Evolutionary conservation across 2,329 filamentous ascomycete species (phyloP).

Genomic region (Microdochium trichocladiopsis): DNA sequence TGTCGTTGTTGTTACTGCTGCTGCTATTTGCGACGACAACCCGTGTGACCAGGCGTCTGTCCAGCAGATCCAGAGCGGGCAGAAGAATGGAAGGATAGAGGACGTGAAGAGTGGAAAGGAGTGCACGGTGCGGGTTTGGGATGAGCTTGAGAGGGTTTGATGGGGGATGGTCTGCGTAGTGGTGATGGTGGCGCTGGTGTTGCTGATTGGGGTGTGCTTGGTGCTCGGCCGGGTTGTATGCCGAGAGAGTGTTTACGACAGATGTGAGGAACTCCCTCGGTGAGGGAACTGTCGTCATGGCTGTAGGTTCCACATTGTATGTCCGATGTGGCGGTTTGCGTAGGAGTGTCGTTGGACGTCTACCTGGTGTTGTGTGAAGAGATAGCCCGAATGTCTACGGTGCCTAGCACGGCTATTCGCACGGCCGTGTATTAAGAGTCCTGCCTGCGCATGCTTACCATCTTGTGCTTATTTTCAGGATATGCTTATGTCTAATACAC

Average conservation of each 20-base stretch:
- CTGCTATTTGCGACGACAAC: constrained; percentile 23
- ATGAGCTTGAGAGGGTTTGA: background rate
- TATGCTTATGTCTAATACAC: too few species aligned
- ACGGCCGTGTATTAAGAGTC: too few species aligned
- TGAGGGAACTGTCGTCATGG: background rate
- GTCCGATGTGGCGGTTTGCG: too few species aligned
- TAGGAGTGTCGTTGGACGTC: too few species aligned
- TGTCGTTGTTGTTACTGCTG: background rate
- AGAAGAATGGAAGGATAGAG: constrained; percentile 77
- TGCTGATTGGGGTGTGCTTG: background rate
- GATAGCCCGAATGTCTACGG: too few species aligned
- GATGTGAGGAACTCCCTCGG: background rate
- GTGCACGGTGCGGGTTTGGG: constrained; percentile 28
- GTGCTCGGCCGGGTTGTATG: background rate
- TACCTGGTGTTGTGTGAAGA: too few species aligned
- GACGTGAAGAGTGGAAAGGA: constrained; percentile 76
- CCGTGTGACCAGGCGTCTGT: constrained; percentile 64
- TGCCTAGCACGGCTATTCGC: too few species aligned
- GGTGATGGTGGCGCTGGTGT: background rate
- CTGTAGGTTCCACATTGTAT: background rate
- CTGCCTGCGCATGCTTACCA: too few species aligned
- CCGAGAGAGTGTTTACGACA: background rate
- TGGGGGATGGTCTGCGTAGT: background rate
- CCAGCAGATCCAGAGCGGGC: constrained; percentile 80
- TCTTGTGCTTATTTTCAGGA: too few species aligned